These are phyloP conservation scores for Fraxinus angustifolia DNA, from an alignment of 305 asterid species.

Conservation along the genomic window DNA sequence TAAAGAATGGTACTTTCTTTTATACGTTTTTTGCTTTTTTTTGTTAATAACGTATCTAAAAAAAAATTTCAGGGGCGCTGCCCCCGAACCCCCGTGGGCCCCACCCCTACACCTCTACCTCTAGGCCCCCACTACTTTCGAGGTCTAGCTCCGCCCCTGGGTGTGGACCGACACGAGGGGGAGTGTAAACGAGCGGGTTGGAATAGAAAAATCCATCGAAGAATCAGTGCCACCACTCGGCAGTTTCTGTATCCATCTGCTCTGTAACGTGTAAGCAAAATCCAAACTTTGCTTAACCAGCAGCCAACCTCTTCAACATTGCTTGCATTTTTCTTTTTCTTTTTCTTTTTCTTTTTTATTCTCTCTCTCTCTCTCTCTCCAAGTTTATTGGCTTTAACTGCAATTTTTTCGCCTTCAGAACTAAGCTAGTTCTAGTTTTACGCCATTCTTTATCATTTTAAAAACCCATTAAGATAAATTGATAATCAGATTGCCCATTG, in stretches of 20 bases:
- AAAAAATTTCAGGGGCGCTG: too few relatives aligned
- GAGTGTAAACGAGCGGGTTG: too few relatives aligned
- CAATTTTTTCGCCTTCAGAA: conserved; percentile 17
- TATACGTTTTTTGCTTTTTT: too few relatives aligned
- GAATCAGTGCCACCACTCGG: conserved; percentile 3
- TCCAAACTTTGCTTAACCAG: conserved; percentile 25
- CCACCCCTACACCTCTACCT: too few relatives aligned
- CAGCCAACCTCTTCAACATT: conserved; percentile 14
- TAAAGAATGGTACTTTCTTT: too few relatives aligned
- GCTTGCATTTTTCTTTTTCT: background rate
- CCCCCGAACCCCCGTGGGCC: too few relatives aligned
- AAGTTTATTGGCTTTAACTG: conserved; percentile 28
- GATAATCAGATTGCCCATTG: background rate
- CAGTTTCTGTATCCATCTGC: background rate
- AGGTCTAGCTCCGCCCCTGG: too few relatives aligned
- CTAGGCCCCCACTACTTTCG: too few relatives aligned
- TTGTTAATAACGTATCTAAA: too few relatives aligned
- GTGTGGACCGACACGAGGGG: too few relatives aligned
- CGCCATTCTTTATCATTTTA: background rate
- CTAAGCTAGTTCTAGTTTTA: background rate
- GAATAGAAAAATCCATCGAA: background rate
- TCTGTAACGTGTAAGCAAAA: conserved; percentile 38
- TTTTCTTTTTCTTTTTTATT: background rate
- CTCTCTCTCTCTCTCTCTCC: background rate
- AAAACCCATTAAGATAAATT: background rate